A percentile compares a stretch with the other conserved stretches of the same genome.
Evolutionary conservation across 2,329 filamentous ascomycete species (phyloP).

Genomic region (Seiridium cupressi): DNA sequence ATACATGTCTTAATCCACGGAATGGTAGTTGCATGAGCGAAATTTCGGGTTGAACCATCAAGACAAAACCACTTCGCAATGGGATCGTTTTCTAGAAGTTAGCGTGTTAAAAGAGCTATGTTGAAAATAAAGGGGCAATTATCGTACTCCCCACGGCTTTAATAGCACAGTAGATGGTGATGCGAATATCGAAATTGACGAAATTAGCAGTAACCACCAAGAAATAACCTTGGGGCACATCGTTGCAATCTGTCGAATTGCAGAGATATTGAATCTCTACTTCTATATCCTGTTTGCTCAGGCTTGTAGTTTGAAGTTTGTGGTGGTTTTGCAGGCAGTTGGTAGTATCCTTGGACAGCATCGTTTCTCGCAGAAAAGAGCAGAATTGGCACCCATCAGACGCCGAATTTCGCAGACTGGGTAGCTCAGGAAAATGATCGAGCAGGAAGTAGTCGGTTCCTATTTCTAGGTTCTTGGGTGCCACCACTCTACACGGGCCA

Average conservation of each 20-base stretch:
- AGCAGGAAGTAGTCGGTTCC: background rate
- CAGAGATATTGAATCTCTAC: background rate
- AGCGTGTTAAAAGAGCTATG: background rate
- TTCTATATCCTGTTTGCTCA: background rate
- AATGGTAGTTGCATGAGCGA: background rate
- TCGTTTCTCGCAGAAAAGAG: background rate
- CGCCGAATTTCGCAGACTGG: background rate
- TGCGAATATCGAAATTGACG: background rate
- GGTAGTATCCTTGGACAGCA: background rate
- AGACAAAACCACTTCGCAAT: background rate
- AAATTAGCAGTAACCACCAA: background rate
- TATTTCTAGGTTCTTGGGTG: background rate
- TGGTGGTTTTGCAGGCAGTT: background rate
- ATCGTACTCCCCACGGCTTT: background rate
- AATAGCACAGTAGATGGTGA: background rate
- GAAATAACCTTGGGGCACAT: background rate
- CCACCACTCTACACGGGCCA: background rate
- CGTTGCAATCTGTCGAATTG: rapidly evolving
- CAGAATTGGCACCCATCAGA: background rate
- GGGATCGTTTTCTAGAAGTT: background rate
- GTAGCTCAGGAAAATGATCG: background rate
- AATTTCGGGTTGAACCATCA: background rate
- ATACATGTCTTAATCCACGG: background rate
- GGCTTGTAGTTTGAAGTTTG: background rate
- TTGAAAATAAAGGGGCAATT: background rate